Base-by-base conservation (phyloP, 345 rosid genomes). In the Triadica sebifera region DNA sequence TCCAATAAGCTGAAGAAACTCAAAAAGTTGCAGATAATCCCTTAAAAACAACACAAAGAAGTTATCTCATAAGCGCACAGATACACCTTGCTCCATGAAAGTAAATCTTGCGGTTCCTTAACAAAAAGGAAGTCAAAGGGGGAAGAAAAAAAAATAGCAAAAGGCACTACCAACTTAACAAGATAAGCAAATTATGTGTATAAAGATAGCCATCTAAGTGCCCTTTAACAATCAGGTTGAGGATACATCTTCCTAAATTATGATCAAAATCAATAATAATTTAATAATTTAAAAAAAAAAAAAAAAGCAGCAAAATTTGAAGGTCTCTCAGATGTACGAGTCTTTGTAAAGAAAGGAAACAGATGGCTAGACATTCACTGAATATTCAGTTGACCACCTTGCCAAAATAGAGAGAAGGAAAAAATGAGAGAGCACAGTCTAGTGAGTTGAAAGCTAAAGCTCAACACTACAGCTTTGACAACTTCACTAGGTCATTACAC, bases 241-340 rank as follows among this genome's bases (percentile, higher is more conserved):
- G n/a, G 39, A 49, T 53, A 71, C 74, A 72, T 71, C 67, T 53
- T 65, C 70, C 49, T 72, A 73, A 60, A 73, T 73, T 78, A 63
- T 52, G 67, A 69, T 67, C 70, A 59, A 49, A 16, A 56, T 16
- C 22, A 74, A n/a, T 39, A 73, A 15, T 29, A 37, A 12, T 56
- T 45, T 19, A 34, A 22, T 46, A 3, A 25, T 57, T 11, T 57
- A 45, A 24, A 46, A 45, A 45, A 22, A n/a, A 45, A 22, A n/a
- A 41, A 39, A 19, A 25, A 4, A 20, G 6, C 6, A 17, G 56
- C 5, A 51, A 1, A 45, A 53, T 5, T 53, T 17, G 5, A 53
- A 24, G 46, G 19, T 60, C 69, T 67, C 75, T 59, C 46, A 10
- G 34, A 67, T 66, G 49, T 65, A 60, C 58, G 41, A 59, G 61